Evolutionary conservation across 2,329 filamentous ascomycete species (phyloP).

Genomic region (Stromatinia cepivora): DNA sequence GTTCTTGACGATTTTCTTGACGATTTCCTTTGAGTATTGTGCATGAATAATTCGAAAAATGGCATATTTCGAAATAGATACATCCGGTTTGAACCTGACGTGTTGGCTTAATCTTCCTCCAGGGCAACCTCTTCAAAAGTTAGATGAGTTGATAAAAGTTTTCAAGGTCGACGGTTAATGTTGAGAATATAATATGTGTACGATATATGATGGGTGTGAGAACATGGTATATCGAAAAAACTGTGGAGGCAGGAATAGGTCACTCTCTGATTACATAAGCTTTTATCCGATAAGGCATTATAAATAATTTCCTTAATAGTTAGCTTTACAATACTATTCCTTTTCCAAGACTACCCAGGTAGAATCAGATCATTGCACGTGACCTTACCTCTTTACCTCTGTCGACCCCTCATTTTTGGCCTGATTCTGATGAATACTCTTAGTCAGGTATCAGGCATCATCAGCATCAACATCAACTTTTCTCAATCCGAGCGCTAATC

Average conservation of each 20-base stretch:
- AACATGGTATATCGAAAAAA: background rate
- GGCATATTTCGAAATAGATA: background rate
- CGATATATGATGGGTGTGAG: background rate
- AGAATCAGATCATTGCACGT: background rate
- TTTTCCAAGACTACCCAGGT: too few species aligned
- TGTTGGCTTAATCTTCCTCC: background rate
- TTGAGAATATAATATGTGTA: background rate
- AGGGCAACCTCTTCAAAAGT: background rate
- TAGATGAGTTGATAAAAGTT: background rate
- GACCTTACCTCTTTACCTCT: background rate
- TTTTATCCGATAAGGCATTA: too few species aligned
- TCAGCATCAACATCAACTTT: background rate
- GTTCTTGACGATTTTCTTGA: background rate
- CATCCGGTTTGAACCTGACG: too few species aligned
- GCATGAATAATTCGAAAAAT: background rate
- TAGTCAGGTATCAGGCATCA: background rate
- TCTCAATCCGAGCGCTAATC: conserved; percentile 2
- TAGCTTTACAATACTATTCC: too few species aligned
- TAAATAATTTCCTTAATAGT: too few species aligned
- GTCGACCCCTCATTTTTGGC: background rate
- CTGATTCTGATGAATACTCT: background rate
- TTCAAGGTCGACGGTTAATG: background rate
- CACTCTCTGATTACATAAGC: too few species aligned
- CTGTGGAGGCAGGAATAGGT: too few species aligned
- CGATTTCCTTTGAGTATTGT: background rate